These are phyloP conservation scores for Neurospora sp. DNA, from an alignment of 495 filamentous ascomycete genomes.

Conservation along the genomic window DNA sequence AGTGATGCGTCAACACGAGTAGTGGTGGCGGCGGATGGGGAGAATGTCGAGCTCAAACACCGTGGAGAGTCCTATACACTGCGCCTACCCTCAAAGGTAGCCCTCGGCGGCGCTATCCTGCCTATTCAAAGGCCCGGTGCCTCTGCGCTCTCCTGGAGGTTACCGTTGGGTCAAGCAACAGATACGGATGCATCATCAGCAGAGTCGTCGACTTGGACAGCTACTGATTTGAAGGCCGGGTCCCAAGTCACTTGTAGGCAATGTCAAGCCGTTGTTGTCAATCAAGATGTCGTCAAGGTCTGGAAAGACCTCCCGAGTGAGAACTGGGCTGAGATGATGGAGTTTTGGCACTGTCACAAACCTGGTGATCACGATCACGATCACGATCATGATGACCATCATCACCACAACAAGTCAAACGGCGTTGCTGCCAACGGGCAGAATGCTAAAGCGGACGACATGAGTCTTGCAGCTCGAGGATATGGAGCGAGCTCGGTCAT, in stretches of 20 bases:
- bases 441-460: conserved; percentile 23
- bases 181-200: conserved; percentile 19
- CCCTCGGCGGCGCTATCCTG: conserved; percentile 26
- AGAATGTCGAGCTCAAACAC: conserved; percentile 42
- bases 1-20: conserved; percentile 36
- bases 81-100: conserved; percentile 54
- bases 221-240: conserved; percentile 43
- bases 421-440: conserved; percentile 1
- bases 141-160: conserved; percentile 55
- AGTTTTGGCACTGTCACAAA: conserved; percentile 99
- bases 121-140: conserved; percentile 21
- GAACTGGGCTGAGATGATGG: conserved; percentile 99
- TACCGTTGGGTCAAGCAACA: conserved; percentile 38
- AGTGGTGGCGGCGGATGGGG: conserved; percentile 38
- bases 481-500: conserved; percentile 68
- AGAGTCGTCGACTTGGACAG: conserved; percentile 57
- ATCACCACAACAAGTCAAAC: neutral
- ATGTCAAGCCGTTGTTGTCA: conserved; percentile 44
- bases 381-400: conserved; percentile 4
- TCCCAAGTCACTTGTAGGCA: conserved; percentile 52
- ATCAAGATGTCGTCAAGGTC: conserved; percentile 29
- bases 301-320: conserved; percentile 96
- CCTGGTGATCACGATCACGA: conserved; percentile 38
- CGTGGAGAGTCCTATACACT: conserved; percentile 45
- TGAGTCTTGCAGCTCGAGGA: conserved; percentile 47